These are phyloP conservation scores for Rhododendron ferrugineum DNA, from an alignment of 148 eudicot species.

Conservation along the genomic window DNA sequence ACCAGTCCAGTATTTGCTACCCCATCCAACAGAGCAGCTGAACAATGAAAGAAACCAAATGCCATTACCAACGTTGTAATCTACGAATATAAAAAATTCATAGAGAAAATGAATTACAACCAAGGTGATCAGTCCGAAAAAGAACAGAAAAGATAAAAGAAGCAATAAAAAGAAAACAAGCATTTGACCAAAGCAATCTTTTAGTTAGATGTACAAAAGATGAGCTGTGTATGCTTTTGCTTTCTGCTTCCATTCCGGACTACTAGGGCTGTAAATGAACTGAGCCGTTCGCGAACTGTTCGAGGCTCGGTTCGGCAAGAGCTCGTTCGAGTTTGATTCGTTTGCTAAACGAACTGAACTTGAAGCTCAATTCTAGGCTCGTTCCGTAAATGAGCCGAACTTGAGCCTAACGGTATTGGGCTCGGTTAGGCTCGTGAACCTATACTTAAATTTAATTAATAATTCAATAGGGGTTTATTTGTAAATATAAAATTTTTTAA, in stretches of 20 bases:
- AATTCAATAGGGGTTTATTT: too few species aligned
- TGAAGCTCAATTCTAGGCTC: too few species aligned
- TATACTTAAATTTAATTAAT: too few species aligned
- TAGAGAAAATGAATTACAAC: not conserved
- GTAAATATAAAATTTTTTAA: too few species aligned
- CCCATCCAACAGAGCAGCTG: slow-evolving; percentile 3
- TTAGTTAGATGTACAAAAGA: not conserved
- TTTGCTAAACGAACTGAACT: too few species aligned
- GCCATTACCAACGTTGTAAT: not conserved
- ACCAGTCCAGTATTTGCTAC: slow-evolving; percentile 5
- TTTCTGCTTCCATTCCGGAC: not conserved
- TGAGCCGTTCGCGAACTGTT: too few species aligned
- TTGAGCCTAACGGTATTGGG: too few species aligned
- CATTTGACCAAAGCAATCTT: not conserved
- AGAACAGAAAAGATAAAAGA: not conserved
- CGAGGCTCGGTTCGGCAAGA: too few species aligned
- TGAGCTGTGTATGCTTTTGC: not conserved
- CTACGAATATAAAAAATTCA: not conserved
- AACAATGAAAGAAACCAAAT: slow-evolving; percentile 19
- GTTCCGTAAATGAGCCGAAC: too few species aligned
- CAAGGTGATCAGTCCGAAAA: not conserved
- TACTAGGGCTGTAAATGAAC: too few species aligned
- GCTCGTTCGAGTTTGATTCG: too few species aligned
- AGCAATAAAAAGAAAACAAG: not conserved
- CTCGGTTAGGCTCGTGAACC: too few species aligned